Conservation (phyloP, 768 basidiomycete genomes). For the Lyophyllum shimeji region DNA sequence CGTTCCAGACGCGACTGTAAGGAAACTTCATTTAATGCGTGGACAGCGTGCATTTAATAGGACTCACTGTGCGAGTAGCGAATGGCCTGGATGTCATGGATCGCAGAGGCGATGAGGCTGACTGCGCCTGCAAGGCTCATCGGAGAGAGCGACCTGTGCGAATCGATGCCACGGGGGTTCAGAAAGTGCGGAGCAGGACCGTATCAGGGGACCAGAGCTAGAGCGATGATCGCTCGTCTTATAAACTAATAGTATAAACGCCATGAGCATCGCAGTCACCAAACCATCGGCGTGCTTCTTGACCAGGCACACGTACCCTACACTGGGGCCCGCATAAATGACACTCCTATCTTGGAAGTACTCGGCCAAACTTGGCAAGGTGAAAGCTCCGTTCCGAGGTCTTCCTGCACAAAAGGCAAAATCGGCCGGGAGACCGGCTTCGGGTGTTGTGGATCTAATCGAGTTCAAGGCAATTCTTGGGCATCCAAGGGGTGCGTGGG, state of each 20-base stretch:
- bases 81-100: constrained; percentile 38
- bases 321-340: background rate
- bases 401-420: background rate
- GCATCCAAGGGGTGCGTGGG: background rate
- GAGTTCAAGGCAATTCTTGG: background rate
- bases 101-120: constrained; percentile 19
- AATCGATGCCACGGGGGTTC: background rate
- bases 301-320: background rate
- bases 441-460: background rate
- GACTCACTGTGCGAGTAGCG: constrained; percentile 45
- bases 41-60: background rate
- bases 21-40: background rate
- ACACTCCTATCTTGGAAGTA: background rate
- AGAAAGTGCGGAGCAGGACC: constrained; percentile 1
- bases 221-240: background rate
- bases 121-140: constrained; percentile 8
- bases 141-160: background rate
- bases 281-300: background rate
- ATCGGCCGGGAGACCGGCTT: background rate
- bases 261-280: background rate
- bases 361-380: background rate
- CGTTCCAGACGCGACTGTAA: constrained; percentile 47
- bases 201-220: background rate
- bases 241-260: background rate
- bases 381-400: background rate